These are phyloP conservation scores for Hypomyces perniciosus DNA, from an alignment of 2,329 filamentous ascomycete genomes.

Conservation along the genomic window DNA sequence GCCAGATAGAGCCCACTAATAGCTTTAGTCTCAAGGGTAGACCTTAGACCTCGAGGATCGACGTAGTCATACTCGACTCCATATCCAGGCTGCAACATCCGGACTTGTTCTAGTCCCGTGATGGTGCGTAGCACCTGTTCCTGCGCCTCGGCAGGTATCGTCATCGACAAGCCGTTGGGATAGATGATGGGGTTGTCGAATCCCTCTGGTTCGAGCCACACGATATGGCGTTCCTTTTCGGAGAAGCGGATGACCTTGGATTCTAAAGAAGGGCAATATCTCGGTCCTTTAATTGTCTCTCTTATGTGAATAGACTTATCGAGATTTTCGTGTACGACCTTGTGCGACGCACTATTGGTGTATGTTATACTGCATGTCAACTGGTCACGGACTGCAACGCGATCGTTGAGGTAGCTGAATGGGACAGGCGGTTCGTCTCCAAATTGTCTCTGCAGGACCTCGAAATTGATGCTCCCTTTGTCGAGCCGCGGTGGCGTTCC, in stretches of 20 bases:
- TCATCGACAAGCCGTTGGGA: slow-evolving; percentile 97
- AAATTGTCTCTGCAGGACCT: slow-evolving; percentile 61
- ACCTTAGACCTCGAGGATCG: slow-evolving; percentile 78
- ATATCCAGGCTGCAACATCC: slow-evolving; percentile 91
- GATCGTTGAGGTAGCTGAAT: slow-evolving; percentile 83
- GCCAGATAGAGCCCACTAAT: slow-evolving; percentile 86
- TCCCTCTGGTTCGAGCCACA: slow-evolving; percentile 96
- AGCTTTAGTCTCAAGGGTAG: slow-evolving; percentile 90
- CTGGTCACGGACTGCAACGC: slow-evolving; percentile 73
- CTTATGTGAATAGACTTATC: slow-evolving; percentile 95
- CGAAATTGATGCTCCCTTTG: slow-evolving; percentile 74
- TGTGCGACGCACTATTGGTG: slow-evolving; percentile 77
- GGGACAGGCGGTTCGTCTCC: slow-evolving; percentile 83
- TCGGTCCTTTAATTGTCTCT: slow-evolving; percentile 86
- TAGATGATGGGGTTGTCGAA: slow-evolving; percentile 88
- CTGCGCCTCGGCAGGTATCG: slow-evolving; percentile 82
- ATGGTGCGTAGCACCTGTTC: slow-evolving; percentile 80
- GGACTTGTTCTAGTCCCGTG: slow-evolving; percentile 78
- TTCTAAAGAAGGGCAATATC: slow-evolving; percentile 93
- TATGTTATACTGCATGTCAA: slow-evolving; percentile 81
- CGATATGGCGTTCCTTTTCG: slow-evolving; percentile 73
- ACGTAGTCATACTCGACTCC: slow-evolving; percentile 99
- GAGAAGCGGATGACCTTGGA: slow-evolving; percentile 87
- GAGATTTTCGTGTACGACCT: slow-evolving; percentile 81
- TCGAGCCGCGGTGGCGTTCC: slow-evolving; percentile 88